Base-by-base conservation (phyloP, 805 yeast genomes). In the Lachancea thermotolerans region DNA sequence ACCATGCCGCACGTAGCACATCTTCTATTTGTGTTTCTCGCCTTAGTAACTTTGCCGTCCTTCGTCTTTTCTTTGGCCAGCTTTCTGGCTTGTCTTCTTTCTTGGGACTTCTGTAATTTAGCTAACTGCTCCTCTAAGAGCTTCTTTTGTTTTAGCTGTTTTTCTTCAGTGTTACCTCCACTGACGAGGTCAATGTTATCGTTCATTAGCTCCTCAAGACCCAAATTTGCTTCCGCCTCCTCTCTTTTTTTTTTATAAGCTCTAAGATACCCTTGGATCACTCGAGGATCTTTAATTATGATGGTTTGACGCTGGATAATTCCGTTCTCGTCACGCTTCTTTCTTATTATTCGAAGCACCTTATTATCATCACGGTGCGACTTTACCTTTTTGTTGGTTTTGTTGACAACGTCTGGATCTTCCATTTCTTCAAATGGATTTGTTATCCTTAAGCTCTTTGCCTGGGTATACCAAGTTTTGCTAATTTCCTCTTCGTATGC, bases 1-100 rank as follows among this genome's bases (percentile, higher is more conserved):
- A 85, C 74, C 10, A 91, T 93, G 17, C 98, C 98, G 73, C 99
- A 91, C 0, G 93, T 83, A 2, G 95, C 90, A 68, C 99, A 91
- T 58, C 87, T 79, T 61, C 99, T 73, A 8, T 84, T 82, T 0
- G 72, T 68, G 40, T 67, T 66, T 44, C 65, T 69, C 1, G 64
- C 60, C 29, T 44, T 49, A 10, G 56, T 17, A 14, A 49, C 49
- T 39, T 53, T 54, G n/a, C 54, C 55, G 16, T 54, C 58, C 14
- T 46, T 57, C 44, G 49, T 60, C 51, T 62, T 54, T 41, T 71
- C 71, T 65, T 77, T 64, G 57, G 67, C 68, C 35, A 78, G 74
- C 59, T 77, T 70, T 53, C 85, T 69, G 6, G 80, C 81, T 47
- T 70, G 68, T 47, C 83, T 73, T 44, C 82, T 75, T 52, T 82